Base-by-base conservation (phyloP, 2,329 filamentous ascomycete species). In the Tolypocladium ophioglossoides region DNA sequence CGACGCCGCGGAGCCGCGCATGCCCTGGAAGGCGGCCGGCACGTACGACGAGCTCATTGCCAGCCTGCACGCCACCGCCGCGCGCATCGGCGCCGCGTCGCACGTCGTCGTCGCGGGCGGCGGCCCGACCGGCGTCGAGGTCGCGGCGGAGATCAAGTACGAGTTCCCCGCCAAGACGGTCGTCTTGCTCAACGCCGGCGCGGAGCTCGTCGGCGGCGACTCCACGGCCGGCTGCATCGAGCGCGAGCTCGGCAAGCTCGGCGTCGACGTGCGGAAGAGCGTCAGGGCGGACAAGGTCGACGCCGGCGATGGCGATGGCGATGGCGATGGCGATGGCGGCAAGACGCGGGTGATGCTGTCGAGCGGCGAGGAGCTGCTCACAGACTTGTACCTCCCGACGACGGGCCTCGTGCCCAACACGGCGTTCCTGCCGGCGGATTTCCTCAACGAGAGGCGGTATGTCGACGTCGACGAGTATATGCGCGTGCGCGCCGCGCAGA, bases 351-450 rank as follows among this genome's bases (percentile, higher is more conserved):
- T 84, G 22, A 63, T 63, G 39, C 70, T 84, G 9, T 67, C 68
- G 37, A 68, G 67, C 55, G 77, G 77, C 57, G 71, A 75, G 57
- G 76, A 66, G 51, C 61, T 83, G 56, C 59, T 67, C 9, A 79
- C 79, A 2, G 80, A 84, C 60, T 56, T 79, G n/a, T 81, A 80
- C 64, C 68, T 84, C 27, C 74, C 80, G 7, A 79, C 80, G 4
- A 74, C 76, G 61, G 82, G 82, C 35, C 65, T 82, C 41, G 62
- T 70, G 22, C 77, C 80, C 47, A 84, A 84, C 66, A 75, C 77
- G 6, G 74, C 75, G 41, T 83, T 74, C 64, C 59, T 84, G 5
- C 74, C 77, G 1, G 63, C 61, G 5, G 62, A 64, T 44, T 67
- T 77, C 55, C 69, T 82, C 7, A 73, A 70, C 22, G 70, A 72